Base-by-base conservation (phyloP, 1,284 basidiomycete genomes). In the Microbotryum violaceum region DNA sequence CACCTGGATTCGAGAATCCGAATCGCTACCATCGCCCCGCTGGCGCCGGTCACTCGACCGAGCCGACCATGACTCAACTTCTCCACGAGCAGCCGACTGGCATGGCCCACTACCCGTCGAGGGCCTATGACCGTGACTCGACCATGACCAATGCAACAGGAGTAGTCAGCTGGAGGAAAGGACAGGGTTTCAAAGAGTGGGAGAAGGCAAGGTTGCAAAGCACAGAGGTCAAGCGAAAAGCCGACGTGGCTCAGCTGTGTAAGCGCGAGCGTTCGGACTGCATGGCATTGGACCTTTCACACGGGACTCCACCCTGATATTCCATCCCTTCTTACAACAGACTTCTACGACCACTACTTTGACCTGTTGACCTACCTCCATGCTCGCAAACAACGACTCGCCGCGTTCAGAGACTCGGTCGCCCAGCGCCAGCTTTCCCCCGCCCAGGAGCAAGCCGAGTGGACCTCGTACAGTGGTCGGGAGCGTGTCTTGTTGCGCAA, bases 231-330 rank as follows among this genome's bases (percentile, higher is more conserved):
- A 89, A 84, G 74, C 83, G 92, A 58, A 96, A 96, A 76, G 88
- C 92, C 3, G 96, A 92, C 6, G 90, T 97, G 14, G 91, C 91
- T 27, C 93, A 97, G 73, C 83, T 97, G 50, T 97, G 91, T 93
- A 73, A 74, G 78, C 74, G 16, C 37, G 37, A 18, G 37, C 37
- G 16, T 14, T 42, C 37, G 37, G 16, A 42, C 9, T 31, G 31
- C 31, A 31, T 31, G 31, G 31, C 31, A 31, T 31, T 31, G 31
- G 2, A 31, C 31, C 31, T 31, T 31, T 31, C 31, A 31, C 8
- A 31, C 31, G 31, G 9, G 31, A 31, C 31, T 31, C 31, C 8
- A 7, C 8, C 9, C 31, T 2, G 9, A 3, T 7, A 31, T 31
- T 31, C 8, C 8, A 2, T 31, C 31, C 31, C n/a, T 31, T 33